Conservation (phyloP, 192 early-diverging fungal genomes). For the Chytriomyces sp. region DNA sequence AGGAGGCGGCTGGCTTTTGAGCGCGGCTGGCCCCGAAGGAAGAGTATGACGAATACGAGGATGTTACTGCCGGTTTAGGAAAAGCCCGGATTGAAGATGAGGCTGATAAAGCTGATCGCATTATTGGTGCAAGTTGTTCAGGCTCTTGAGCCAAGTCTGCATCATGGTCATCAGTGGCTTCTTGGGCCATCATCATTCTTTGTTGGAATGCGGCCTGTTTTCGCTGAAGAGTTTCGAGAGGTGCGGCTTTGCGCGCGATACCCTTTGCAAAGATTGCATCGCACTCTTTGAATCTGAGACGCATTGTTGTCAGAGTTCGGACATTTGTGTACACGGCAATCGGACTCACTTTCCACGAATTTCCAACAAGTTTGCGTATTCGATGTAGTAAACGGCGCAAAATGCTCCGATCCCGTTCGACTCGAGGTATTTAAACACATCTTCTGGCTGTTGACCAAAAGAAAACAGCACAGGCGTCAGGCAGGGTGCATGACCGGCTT, state of each 20-base stretch:
- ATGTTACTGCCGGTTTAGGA: neutral
- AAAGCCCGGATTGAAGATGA: neutral
- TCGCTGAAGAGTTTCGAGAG: constrained; percentile 65
- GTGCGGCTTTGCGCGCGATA: constrained; percentile 71
- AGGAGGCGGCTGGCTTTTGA: neutral
- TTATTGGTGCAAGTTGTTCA: neutral
- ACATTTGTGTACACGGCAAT: neutral
- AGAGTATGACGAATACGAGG: constrained; percentile 1
- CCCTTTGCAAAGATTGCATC: constrained; percentile 71
- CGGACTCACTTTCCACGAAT: constrained; percentile 28
- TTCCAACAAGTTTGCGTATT: constrained; percentile 73
- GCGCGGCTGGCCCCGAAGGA: neutral
- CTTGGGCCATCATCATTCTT: constrained; percentile 41
- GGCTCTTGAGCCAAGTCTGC: constrained; percentile 5
- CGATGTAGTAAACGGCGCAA: constrained; percentile 74
- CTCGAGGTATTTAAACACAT: constrained; percentile 78
- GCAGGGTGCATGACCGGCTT: too few species aligned
- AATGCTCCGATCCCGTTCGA: constrained; percentile 72
- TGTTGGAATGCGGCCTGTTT: constrained; percentile 65
- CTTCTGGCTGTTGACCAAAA: constrained; percentile 48
- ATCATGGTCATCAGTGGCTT: neutral
- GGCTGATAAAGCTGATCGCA: neutral
- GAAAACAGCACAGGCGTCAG: too few species aligned
- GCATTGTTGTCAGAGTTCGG: constrained; percentile 31
- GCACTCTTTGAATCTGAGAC: constrained; percentile 59